Base-by-base conservation (phyloP, 331 rosid species). In the Spiraea crenata region DNA sequence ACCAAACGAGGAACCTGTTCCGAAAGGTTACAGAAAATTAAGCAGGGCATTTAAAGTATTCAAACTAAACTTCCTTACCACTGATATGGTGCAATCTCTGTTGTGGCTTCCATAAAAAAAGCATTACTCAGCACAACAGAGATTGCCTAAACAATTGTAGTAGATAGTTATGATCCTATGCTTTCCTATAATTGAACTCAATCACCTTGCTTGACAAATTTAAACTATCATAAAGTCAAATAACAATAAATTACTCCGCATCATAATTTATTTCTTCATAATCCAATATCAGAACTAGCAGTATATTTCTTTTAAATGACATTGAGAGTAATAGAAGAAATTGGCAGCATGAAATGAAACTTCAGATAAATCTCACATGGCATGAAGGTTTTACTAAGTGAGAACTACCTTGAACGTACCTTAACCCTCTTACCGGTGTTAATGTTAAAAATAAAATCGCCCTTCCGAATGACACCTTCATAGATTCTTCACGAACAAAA, bases 1-100 rank as follows among this genome's bases (percentile, higher is more conserved):
- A 87, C 96, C 93, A 95, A 87, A 73, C 96, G 99, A 67, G 99
- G 96, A 82, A 95, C 89, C 99, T 95, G 88, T 57, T 79, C 13
- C 70, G 15, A 16, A 57, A 77, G 37, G 57, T 52, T 31, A 25
- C 57, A 77, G 17, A 83, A 38, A 50, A 64, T 35, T 81, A 67
- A 85, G 51, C 47, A 48, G 59, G 39, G 39, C 34, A 69, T 64
- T 25, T 47, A 12, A 45, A 63, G 31, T 10, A 64, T 10, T 46
- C 50, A 31, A 55, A 57, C 13, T 17, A 51, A n/a, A 76, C 56
- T 57, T 41, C 55, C 65, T 41, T 39, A 78, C 65, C 0, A 46
- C 6, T 52, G 12, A 57, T 52, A 55, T 57, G 10, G 31, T 25
- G 31, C 31, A 25, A 25, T 25, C 31, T 25, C 31, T 25, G 31